Evolutionary conservation across 345 rosid genomes (phyloP).

Genomic region (Linum trigynum): DNA sequence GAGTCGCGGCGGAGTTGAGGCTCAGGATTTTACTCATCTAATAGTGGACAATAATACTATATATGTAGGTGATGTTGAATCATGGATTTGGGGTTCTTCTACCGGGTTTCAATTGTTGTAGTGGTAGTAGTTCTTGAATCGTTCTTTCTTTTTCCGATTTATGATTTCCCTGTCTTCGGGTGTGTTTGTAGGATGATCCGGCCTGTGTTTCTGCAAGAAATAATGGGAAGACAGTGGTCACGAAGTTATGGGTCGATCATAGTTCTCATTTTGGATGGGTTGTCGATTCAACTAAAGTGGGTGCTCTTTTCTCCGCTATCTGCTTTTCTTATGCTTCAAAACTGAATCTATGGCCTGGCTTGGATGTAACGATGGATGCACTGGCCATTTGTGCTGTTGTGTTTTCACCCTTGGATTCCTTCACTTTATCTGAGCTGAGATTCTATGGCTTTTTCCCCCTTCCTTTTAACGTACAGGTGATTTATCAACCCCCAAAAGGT

Average conservation of each 20-base stretch:
- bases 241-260: conserved; percentile 80
- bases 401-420: neutral
- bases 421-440: neutral
- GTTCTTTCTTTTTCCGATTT: neutral
- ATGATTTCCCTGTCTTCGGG: neutral
- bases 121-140: neutral
- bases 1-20: conserved; percentile 62
- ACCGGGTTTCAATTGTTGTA: neutral
- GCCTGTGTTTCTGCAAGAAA: conserved; percentile 58
- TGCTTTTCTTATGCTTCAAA: neutral
- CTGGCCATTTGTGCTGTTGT: neutral
- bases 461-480: conserved; percentile 34
- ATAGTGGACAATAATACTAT: conserved; percentile 52
- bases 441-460: neutral
- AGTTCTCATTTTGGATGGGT: conserved; percentile 61
- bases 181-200: conserved; percentile 64
- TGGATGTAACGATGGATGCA: neutral
- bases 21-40: conserved; percentile 49
- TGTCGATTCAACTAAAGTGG: conserved; percentile 57
- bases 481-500: conserved; percentile 67
- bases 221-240: conserved; percentile 61
- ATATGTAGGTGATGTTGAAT: conserved; percentile 33
- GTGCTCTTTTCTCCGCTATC: conserved; percentile 16
- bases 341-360: neutral
- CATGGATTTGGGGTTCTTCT: neutral